These are phyloP conservation scores for Hemisphaericaspora nanyangensis DNA, from an alignment of 805 yeast species.

Conservation along the genomic window DNA sequence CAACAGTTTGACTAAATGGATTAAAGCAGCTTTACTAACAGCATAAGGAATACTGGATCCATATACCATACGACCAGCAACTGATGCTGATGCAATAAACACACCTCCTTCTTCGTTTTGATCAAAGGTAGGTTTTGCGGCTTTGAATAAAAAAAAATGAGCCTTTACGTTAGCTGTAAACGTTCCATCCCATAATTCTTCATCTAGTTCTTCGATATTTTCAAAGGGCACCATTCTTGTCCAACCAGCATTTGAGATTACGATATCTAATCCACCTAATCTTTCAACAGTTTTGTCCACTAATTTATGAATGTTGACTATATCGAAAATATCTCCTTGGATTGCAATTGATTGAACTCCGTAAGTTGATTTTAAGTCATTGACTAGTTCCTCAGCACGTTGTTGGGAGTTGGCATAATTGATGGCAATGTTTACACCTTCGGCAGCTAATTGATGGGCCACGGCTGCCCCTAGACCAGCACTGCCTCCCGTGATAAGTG, in stretches of 20 bases:
- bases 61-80: constrained; percentile 23
- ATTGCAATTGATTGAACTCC: constrained; percentile 15
- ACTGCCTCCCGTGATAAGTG: constrained; percentile 18
- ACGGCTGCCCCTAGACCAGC: constrained; percentile 34
- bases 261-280: constrained; percentile 31
- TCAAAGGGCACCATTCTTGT: constrained; percentile 27
- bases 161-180: constrained; percentile 24
- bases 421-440: constrained; percentile 30
- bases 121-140: constrained; percentile 23
- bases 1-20: constrained; percentile 18
- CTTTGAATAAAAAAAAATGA: constrained; percentile 27
- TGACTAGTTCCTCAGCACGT: constrained; percentile 23
- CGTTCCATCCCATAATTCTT: constrained; percentile 28
- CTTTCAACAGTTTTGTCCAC: constrained; percentile 20
- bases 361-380: constrained; percentile 10
- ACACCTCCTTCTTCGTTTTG: constrained; percentile 19
- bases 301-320: constrained; percentile 14
- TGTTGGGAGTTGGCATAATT: constrained; percentile 26
- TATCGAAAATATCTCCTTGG: constrained; percentile 23
- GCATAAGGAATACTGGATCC: constrained; percentile 33
- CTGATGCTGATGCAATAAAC: constrained; percentile 23
- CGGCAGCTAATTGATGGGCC: constrained; percentile 28
- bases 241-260: constrained; percentile 37
- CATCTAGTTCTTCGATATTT: constrained; percentile 27
- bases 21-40: constrained; percentile 22